Conservation (phyloP, 2,329 filamentous ascomycete genomes). For the Trichothecium sympodiale region DNA sequence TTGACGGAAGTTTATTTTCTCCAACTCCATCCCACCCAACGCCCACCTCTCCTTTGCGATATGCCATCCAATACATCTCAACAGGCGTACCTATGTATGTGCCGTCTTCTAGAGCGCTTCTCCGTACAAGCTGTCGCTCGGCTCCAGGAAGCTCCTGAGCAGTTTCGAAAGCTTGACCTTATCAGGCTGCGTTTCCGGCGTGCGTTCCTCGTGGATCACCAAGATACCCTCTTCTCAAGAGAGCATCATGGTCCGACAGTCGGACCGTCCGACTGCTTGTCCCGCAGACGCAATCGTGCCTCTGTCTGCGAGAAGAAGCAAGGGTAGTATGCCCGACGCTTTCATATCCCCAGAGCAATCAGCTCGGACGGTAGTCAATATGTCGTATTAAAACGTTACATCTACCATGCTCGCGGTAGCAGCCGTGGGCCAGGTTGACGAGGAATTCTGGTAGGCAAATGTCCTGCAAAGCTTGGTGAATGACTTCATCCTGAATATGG, state of each 20-base stretch:
- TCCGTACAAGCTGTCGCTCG: slow-evolving; percentile 6
- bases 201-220: too few species aligned
- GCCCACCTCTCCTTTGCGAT: too few species aligned
- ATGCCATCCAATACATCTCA: too few species aligned
- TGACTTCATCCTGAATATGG: slow-evolving; percentile 47
- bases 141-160: slow-evolving; percentile 4
- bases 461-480: slow-evolving; percentile 50
- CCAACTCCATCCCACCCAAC: too few species aligned
- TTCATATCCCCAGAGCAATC: slow-evolving; percentile 56
- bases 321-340: slow-evolving; percentile 44
- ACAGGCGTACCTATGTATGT: too few species aligned
- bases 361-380: slow-evolving; percentile 44
- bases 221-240: slow-evolving; percentile 51
- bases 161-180: slow-evolving; percentile 1
- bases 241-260: not conserved
- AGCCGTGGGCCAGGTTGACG: slow-evolving; percentile 62
- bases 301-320: slow-evolving; percentile 44
- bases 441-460: slow-evolving; percentile 84
- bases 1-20: too few species aligned
- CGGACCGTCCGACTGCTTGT: too few species aligned
- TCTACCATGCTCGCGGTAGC: slow-evolving; percentile 67
- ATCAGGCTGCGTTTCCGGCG: too few species aligned
- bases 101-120: slow-evolving; percentile 4
- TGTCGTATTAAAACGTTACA: slow-evolving; percentile 51
- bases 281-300: slow-evolving; percentile 58